Evolutionary conservation across 225 moss, liverwort and hornwort species (phyloP), one percentile per base, ranked within the genome.

Genomic region (Bryum argenteum): DNA sequence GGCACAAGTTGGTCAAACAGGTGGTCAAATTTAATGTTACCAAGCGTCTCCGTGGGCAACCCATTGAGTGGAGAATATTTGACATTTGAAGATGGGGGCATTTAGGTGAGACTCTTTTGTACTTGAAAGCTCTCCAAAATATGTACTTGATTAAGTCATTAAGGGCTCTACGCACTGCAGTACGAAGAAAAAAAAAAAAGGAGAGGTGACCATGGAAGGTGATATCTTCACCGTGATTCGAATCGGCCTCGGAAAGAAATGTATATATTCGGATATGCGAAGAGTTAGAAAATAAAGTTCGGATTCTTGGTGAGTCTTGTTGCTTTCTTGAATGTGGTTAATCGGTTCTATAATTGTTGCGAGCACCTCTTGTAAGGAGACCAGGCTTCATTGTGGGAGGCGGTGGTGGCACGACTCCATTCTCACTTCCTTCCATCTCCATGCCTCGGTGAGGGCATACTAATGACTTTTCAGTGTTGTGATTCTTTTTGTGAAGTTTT

Each of bases 371-470:
- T 78, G 87, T 91, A 21, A 82, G 91, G 70, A 84, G 98, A 79
- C 89, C 89, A 53, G 94, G 94, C 71, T 98, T 98, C 78, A 92
- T 94, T 72, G 82, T 90, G 39, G 98, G 94, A 75, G 91, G 92
- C 56, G 89, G 87, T 76, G 83, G 78, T 75, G 77, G 78, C 78
- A 82, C 84, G 67, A 72, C 80, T 40, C 79, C 87, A 67, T 75
- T 87, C 38, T 74, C 89, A 72, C 88, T 94, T 68, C 94, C 94
- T 37, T 77, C 94, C 47, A 78, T 87, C 38, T 85, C 86, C 39
- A 67, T 80, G 62, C 86, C 79, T 54, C 84, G 89, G 77, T 89
- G 55, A 78, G 82, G 58, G 45, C 54, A 23, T 64, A 11, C 24
- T 14, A 66, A 9, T 63, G 40, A 17, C 16, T 48, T 33, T 33